phyloP scores from a whole-genome alignment of 169 alveolate genomes.

The Babesia ovata region DNA sequence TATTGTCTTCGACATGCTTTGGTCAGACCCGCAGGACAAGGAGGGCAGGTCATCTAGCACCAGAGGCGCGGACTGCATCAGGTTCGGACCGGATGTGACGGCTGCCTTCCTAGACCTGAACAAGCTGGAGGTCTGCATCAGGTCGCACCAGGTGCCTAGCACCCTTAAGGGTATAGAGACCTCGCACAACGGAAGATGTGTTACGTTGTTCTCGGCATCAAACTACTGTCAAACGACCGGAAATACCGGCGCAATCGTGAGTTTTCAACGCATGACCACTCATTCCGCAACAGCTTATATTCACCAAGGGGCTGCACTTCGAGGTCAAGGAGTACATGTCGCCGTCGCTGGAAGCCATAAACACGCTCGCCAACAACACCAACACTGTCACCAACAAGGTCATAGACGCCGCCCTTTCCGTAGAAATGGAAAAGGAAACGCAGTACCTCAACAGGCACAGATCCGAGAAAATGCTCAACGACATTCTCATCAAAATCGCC shows the following conservation, averaged over 20 bases:
- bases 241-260: slow-evolving; percentile 84
- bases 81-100: slow-evolving; percentile 91
- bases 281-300: slow-evolving; percentile 61
- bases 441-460: slow-evolving; percentile 20
- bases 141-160: slow-evolving; percentile 90
- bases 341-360: slow-evolving; percentile 80
- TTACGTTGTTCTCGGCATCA: slow-evolving; percentile 89
- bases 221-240: slow-evolving; percentile 89
- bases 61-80: slow-evolving; percentile 88
- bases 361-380: slow-evolving; percentile 64
- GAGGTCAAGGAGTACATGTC: slow-evolving; percentile 88
- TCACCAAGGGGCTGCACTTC: slow-evolving; percentile 79
- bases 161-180: slow-evolving; percentile 87
- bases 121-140: slow-evolving; percentile 84
- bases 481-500: slow-evolving; percentile 50
- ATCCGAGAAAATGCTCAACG: slow-evolving; percentile 39
- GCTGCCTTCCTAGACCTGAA: slow-evolving; percentile 83
- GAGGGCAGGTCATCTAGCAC: slow-evolving; percentile 83
- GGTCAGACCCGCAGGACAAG: slow-evolving; percentile 90
- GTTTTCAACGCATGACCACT: background rate
- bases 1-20: slow-evolving; percentile 87
- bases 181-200: slow-evolving; percentile 85
- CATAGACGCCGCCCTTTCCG: slow-evolving; percentile 44
- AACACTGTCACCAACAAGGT: slow-evolving; percentile 58
- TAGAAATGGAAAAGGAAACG: slow-evolving; percentile 48